phyloP scores from a whole-genome alignment of 352 stramenopile genomes.

The Phytophthora hybrid region DNA sequence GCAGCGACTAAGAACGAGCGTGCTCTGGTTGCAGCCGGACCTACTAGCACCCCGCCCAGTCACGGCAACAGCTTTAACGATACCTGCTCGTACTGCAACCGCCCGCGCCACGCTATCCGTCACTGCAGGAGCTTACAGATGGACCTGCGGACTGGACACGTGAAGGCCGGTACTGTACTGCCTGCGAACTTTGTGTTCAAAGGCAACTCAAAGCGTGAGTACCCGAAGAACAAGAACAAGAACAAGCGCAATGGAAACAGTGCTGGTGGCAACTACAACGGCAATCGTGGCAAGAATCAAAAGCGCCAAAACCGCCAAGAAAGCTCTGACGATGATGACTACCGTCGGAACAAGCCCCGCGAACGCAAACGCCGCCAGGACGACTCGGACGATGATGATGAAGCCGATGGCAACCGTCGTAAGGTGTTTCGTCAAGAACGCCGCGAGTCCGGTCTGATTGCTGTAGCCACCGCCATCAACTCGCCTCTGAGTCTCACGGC shows the following conservation, averaged over 20 bases:
- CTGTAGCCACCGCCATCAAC: constrained; percentile 2
- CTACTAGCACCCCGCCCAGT: not conserved
- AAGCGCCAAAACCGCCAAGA: not conserved
- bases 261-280: not conserved
- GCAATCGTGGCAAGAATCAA: not conserved
- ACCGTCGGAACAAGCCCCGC: not conserved
- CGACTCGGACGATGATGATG: not conserved
- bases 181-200: constrained; percentile 16
- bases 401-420: not conserved
- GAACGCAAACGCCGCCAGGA: not conserved
- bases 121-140: constrained; percentile 44
- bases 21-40: not conserved
- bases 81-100: not conserved
- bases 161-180: not conserved
- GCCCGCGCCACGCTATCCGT: constrained; percentile 6
- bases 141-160: not conserved
- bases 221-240: constrained; percentile 8
- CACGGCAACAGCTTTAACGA: not conserved
- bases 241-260: not conserved
- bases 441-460: constrained; percentile 3
- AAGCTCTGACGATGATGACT: not conserved
- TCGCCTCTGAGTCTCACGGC: not conserved
- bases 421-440: constrained; percentile 10
- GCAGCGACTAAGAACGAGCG: not conserved
- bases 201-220: constrained; percentile 2